Percentiles rank a stretch among this genome's conserved stretches.
phyloP scores from a whole-genome alignment of 1,284 basidiomycete genomes.

The Cystobasidium pallidum region DNA sequence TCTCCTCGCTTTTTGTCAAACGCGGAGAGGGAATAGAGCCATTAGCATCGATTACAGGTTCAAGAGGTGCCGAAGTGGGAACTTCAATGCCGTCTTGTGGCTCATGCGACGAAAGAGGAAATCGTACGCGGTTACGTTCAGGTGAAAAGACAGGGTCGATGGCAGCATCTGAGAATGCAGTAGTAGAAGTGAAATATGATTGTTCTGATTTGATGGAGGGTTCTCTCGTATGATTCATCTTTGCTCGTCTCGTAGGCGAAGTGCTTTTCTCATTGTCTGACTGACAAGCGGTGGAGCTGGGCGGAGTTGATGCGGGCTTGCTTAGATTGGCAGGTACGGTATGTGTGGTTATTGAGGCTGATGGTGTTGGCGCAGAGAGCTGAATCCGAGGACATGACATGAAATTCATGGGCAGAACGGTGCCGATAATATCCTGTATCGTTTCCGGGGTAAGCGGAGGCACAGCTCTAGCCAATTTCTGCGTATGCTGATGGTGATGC shows the following conservation, averaged over 20 bases:
- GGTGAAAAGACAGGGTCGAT: slow-evolving; percentile 35
- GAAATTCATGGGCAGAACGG: slow-evolving; percentile 28
- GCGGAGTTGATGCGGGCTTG: background rate
- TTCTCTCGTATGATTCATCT: slow-evolving; percentile 12
- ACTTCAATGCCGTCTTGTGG: background rate
- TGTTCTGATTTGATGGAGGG: slow-evolving; percentile 29
- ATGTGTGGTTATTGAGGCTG: background rate
- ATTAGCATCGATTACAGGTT: background rate
- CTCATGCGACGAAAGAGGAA: background rate
- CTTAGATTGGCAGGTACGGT: background rate
- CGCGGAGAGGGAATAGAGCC: background rate
- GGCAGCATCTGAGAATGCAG: slow-evolving; percentile 12
- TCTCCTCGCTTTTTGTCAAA: slow-evolving; percentile 6
- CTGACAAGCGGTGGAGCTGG: background rate
- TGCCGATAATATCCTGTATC: slow-evolving; percentile 23
- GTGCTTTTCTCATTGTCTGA: background rate
- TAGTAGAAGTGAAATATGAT: slow-evolving; percentile 20
- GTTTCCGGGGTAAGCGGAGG: slow-evolving; percentile 32
- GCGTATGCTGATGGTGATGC: background rate
- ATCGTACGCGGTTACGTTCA: background rate
- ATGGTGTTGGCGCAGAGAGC: background rate
- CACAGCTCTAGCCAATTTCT: slow-evolving; percentile 2
- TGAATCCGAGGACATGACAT: slow-evolving; percentile 2
- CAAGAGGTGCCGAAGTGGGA: background rate
- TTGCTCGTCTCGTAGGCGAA: background rate